Evolutionary conservation across 2,329 filamentous ascomycete genomes (phyloP).

Genomic region (Cladophialophora immunda): DNA sequence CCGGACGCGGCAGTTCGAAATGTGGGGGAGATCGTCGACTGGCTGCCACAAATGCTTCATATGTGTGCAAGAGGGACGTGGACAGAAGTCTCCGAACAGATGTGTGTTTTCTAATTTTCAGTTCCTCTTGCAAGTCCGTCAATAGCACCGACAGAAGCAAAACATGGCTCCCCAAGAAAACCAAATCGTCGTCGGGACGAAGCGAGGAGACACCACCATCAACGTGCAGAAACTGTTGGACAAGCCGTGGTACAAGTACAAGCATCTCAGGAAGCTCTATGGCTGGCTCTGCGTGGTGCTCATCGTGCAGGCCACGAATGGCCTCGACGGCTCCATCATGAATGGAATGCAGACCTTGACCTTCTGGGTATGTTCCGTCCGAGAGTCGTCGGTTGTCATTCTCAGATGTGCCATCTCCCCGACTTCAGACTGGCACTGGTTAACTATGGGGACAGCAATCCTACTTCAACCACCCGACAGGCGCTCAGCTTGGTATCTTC

Average conservation of each 20-base stretch:
- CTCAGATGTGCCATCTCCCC: neutral
- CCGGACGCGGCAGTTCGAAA: slow-evolving; percentile 19
- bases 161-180: slow-evolving; percentile 24
- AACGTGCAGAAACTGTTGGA: slow-evolving; percentile 28
- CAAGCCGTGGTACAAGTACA: slow-evolving; percentile 30
- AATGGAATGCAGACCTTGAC: slow-evolving; percentile 44
- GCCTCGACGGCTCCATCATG: slow-evolving; percentile 39
- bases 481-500: slow-evolving; percentile 31
- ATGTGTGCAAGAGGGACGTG: slow-evolving; percentile 6
- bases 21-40: slow-evolving; percentile 19
- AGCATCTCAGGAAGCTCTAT: slow-evolving; percentile 27
- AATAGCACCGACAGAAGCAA: neutral
- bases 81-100: neutral
- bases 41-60: neutral
- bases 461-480: slow-evolving; percentile 41
- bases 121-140: neutral
- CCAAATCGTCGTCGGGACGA: slow-evolving; percentile 24
- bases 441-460: slow-evolving; percentile 38
- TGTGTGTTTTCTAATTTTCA: neutral
- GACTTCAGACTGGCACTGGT: neutral
- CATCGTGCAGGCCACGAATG: slow-evolving; percentile 27
- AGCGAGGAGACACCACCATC: slow-evolving; percentile 29
- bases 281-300: slow-evolving; percentile 30
- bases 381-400: neutral
- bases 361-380: slow-evolving; percentile 17